Evolutionary conservation across 176 grass and related monocot genomes (phyloP), one percentile per base, ranked within the genome.

Genomic region (Aegilops speltoides): DNA sequence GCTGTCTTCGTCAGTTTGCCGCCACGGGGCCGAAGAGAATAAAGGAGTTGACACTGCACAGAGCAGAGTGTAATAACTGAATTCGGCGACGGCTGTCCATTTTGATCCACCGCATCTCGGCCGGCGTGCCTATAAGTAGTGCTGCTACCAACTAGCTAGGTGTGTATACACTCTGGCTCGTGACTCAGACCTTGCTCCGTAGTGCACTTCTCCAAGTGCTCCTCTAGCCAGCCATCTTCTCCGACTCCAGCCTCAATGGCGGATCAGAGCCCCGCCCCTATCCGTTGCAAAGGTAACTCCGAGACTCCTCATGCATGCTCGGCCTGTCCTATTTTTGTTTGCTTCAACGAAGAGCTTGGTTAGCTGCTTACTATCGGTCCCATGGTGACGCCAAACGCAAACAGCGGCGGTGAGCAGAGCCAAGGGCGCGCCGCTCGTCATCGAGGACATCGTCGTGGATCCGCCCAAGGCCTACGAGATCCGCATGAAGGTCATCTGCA

Each of bases 371-470:
- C 50, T 54, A 19, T 19, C 5, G 16, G 17, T 68, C 29, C 67
- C 14, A 48, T 20, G 38, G 48, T 20, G 41, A 17, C 10, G 23
- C 40, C 71, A 48, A 16, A 20, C 41, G 45, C 69, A n/a, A 64
- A 67, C 82, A 93, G 93, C 93, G 62, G 95, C 95, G 1, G 93
- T 98, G 72, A 87, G 93, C 28, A 73, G 95, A 66, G 86, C 86
- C 24, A 78, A 34, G 13, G 89, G 95, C 3, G 85, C 77, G 88
- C 89, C 95, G 50, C 86, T 98, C 19, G 40, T 14, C 38, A 31
- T 98, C 40, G 95, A 98, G 91, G 93, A 95, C 25, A 87, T 98
- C 80, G 73, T 89, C 54, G 95, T 98, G 43, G 95, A 94, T 28
- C 91, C 93, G 10, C 95, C 93, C 0, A 89, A 81, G 20, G 85